Conservation (phyloP, 2,329 filamentous ascomycete genomes). For the Parascedosporium putredinis region DNA sequence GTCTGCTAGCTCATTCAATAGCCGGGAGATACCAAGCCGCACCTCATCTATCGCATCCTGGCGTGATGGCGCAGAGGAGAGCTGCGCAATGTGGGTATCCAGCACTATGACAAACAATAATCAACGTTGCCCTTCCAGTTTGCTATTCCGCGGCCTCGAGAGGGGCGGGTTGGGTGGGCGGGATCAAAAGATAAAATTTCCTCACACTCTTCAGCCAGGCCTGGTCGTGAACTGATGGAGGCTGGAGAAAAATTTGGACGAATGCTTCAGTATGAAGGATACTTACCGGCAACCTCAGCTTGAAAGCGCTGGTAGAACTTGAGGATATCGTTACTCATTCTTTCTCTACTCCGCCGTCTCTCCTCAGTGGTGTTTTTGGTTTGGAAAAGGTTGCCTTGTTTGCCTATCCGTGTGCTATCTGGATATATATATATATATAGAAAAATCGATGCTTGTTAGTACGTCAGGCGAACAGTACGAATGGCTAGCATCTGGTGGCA, state of each 20-base stretch:
- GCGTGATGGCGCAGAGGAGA: conserved; percentile 53
- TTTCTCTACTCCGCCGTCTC: conserved; percentile 12
- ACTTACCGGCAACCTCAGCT: conserved; percentile 58
- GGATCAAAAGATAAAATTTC: background rate
- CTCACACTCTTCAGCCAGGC: too few relatives aligned
- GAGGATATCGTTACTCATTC: conserved; percentile 52
- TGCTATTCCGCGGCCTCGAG: background rate
- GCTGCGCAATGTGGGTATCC: conserved; percentile 62
- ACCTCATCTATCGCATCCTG: conserved; percentile 73
- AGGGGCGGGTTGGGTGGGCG: too few relatives aligned
- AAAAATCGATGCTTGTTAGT: too few relatives aligned
- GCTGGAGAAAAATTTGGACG: too few relatives aligned
- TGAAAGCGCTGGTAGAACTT: conserved; percentile 80
- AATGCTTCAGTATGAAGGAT: too few relatives aligned
- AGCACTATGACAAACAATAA: conserved; percentile 44
- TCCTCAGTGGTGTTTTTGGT: too few relatives aligned
- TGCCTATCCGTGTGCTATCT: too few relatives aligned
- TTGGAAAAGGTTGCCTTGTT: too few relatives aligned
- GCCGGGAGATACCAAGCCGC: conserved; percentile 64
- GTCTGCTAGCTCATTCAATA: conserved; percentile 79
- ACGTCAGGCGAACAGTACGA: too few relatives aligned
- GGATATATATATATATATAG: too few relatives aligned
- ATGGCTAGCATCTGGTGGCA: too few relatives aligned
- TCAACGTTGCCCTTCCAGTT: background rate
- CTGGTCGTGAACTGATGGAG: too few relatives aligned